Percentiles rank a stretch among this genome's conserved stretches.
These are phyloP conservation scores for Sambucus nigra DNA, from an alignment of 129 eudicot genomes.

Conservation along the genomic window DNA sequence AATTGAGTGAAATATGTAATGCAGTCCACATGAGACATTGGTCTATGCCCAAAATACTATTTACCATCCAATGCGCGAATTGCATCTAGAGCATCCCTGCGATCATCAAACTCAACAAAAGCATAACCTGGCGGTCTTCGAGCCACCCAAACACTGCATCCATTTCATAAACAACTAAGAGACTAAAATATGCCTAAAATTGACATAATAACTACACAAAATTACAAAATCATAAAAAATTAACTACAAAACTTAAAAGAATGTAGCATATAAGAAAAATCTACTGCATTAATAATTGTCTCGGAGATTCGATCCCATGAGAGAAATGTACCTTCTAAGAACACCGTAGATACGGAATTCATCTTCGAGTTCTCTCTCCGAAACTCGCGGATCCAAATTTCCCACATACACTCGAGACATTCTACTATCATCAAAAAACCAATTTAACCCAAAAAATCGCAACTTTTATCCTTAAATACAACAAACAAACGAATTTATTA, in stretches of 20 bases:
- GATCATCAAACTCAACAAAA: conserved; percentile 74
- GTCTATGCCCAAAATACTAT: background rate
- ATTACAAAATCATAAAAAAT: background rate
- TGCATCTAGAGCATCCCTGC: conserved; percentile 73
- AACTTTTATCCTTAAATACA: too few species aligned
- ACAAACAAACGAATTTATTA: too few species aligned
- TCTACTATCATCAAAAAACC: too few species aligned
- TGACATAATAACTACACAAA: background rate
- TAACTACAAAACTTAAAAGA: background rate
- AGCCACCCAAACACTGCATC: conserved; percentile 88
- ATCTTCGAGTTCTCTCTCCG: conserved; percentile 75
- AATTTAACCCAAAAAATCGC: too few species aligned
- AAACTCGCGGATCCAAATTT: conserved; percentile 58
- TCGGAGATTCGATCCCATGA: too few species aligned
- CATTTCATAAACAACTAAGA: background rate
- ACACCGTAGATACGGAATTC: conserved; percentile 72
- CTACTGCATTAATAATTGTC: too few species aligned
- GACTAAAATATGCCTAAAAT: background rate
- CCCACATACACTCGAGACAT: conserved; percentile 83
- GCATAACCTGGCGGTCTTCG: conserved; percentile 89
- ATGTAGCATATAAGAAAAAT: background rate
- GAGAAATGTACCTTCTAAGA: conserved; percentile 41
- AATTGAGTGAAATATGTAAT: background rate
- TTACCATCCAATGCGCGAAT: conserved; percentile 68
- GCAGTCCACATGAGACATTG: background rate